A percentile compares a stretch with the other conserved stretches of the same genome.
These are phyloP conservation scores for Gillenia trifoliata DNA, from an alignment of 306 rosid genomes.

Conservation along the genomic window DNA sequence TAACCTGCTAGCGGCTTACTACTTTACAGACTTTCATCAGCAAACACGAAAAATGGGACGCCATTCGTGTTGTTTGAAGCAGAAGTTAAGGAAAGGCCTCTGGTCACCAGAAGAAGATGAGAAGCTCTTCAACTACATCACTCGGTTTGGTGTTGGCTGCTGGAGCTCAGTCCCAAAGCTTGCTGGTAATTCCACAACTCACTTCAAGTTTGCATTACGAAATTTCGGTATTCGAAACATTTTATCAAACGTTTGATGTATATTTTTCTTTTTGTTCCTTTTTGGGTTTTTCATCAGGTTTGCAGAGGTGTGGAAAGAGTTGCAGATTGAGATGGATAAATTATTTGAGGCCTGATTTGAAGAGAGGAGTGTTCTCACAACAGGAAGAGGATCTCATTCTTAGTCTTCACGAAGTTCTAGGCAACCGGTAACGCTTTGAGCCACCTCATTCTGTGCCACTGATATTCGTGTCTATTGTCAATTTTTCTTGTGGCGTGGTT, in stretches of 20 bases:
- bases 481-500: not conserved
- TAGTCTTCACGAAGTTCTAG: slow-evolving; percentile 78
- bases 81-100: slow-evolving; percentile 77
- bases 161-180: slow-evolving; percentile 96
- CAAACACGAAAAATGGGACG: slow-evolving; percentile 62
- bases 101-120: slow-evolving; percentile 99
- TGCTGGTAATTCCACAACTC: slow-evolving; percentile 44
- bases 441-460: not conserved
- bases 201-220: not conserved
- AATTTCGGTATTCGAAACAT: not conserved
- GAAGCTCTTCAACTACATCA: slow-evolving; percentile 84
- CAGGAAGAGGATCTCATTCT: slow-evolving; percentile 82
- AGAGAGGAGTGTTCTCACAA: slow-evolving; percentile 85
- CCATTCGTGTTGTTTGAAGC: slow-evolving; percentile 75
- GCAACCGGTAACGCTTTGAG: slow-evolving; percentile 52
- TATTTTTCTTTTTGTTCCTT: not conserved
- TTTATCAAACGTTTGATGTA: slow-evolving; percentile 9
- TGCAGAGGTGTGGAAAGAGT: slow-evolving; percentile 92
- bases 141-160: slow-evolving; percentile 86
- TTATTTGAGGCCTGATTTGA: slow-evolving; percentile 86
- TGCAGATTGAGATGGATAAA: slow-evolving; percentile 94
- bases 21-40: not conserved
- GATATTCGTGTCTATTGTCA: not conserved
- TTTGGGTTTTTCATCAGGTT: slow-evolving; percentile 32
- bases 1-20: slow-evolving; percentile 5